Evolutionary conservation across 139 green algal species (phyloP), one percentile per base, ranked within the genome.

Genomic region (Eudorina sp.): DNA sequence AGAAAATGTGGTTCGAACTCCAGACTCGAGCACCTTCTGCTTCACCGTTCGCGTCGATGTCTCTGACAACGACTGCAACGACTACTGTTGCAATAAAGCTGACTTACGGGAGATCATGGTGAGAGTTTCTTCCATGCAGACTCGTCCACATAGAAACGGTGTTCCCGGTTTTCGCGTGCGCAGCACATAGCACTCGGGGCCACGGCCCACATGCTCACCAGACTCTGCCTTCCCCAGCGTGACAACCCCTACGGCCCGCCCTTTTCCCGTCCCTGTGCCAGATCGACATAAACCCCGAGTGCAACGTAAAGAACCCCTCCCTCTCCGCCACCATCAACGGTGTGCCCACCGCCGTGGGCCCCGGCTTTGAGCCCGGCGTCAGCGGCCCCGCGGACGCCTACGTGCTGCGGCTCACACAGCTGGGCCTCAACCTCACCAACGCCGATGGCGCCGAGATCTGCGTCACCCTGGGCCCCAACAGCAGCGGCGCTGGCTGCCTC

Each of bases 51-150:
- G 19, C 31, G 77, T 53, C 3, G 4, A 18, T 27, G 14, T 23
- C 11, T 31, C 77, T 16, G 23, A 41, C n/a, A n/a, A n/a, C 9
- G 51, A 58, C 13, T 84, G 77, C 77, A 72, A 3, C 0, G 25
- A 36, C 23, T 72, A 72, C 34, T 84, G 77, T 27, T 84, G 77
- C 51, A 29, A 0, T 27, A n/a, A 36, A 45, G 77, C 77, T 0
- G 77, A 84, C 40, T 36, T 84, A 0, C 25, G 41, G 38, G 72
- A 72, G 31, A 72, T 84, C 0, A n/a, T 69, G 77, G 77, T 84
- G 34, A 53, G 77, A 9, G 40, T n/a, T n/a, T n/a, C n/a, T n/a
- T n/a, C n/a, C n/a, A 16, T 31, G n/a, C 70, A 53, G 4, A 38
- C 25, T 18, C 18, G 8, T 38, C 8, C 27, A n/a, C n/a, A n/a